Conservation (phyloP, 805 yeast genomes). For the Metschnikowia cubensis region DNA sequence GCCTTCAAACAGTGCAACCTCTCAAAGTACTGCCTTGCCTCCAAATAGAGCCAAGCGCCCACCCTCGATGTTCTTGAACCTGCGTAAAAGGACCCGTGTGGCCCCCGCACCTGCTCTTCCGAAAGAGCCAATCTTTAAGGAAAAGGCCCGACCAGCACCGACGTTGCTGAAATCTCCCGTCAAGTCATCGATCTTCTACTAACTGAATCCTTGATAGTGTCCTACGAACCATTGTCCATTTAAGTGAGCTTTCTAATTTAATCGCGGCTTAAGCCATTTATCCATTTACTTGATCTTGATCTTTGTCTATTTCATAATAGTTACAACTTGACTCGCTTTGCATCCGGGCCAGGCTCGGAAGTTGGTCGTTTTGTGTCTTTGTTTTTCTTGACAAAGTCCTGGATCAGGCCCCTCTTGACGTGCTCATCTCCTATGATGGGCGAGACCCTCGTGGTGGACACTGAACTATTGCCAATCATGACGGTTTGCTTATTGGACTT, state of each 20-base stretch:
- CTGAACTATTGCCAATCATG: conserved; percentile 43
- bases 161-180: conserved; percentile 15
- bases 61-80: conserved; percentile 13
- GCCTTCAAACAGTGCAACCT: too few species aligned
- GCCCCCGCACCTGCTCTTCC: conserved; percentile 9
- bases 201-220: neutral
- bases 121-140: neutral
- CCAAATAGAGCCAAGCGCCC: conserved; percentile 8
- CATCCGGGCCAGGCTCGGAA: conserved; percentile 8
- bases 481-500: conserved; percentile 77
- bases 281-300: too few species aligned
- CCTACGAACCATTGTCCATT: too few species aligned
- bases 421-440: conserved; percentile 9
- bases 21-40: neutral
- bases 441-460: conserved; percentile 8
- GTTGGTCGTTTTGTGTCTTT: conserved; percentile 20
- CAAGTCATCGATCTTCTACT: conserved; percentile 30
- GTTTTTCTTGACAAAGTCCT: conserved; percentile 17
- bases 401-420: conserved; percentile 23
- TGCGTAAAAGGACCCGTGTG: conserved; percentile 6
- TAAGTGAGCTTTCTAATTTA: too few species aligned
- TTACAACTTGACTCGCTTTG: neutral
- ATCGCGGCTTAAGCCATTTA: too few species aligned
- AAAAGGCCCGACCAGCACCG: neutral
- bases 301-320: neutral